These are phyloP conservation scores for Aspergillus luchuensis DNA, from an alignment of 2,329 filamentous ascomycete species.

Conservation along the genomic window DNA sequence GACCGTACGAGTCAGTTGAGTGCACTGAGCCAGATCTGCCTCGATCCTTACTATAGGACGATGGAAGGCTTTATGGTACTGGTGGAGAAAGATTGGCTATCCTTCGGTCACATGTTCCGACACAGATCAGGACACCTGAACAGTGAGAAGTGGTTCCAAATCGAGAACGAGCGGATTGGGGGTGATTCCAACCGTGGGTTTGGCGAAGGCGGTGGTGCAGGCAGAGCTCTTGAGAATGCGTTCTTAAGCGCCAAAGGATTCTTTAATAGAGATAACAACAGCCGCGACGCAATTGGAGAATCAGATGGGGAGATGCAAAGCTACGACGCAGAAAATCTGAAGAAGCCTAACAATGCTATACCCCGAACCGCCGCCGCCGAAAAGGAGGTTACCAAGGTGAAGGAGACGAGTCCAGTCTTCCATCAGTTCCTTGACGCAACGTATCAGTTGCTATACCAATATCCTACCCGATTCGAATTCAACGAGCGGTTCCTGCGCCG, in stretches of 20 bases:
- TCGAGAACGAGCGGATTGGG: constrained; percentile 77
- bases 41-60: constrained; percentile 94
- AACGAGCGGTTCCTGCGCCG: constrained; percentile 91
- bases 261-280: constrained; percentile 78
- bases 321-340: constrained; percentile 50
- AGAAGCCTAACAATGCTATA: constrained; percentile 35
- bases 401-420: constrained; percentile 93
- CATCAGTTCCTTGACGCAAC: constrained; percentile 96
- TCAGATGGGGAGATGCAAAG: constrained; percentile 57
- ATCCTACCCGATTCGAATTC: constrained; percentile 89
- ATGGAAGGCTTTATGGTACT: constrained; percentile 92
- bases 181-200: constrained; percentile 48
- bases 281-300: constrained; percentile 64
- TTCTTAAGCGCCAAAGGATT: constrained; percentile 83
- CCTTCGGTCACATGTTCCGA: constrained; percentile 97
- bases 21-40: constrained; percentile 84
- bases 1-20: constrained; percentile 95
- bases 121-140: constrained; percentile 85
- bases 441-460: constrained; percentile 83
- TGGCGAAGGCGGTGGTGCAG: constrained; percentile 48
- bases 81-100: constrained; percentile 96
- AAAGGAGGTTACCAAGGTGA: constrained; percentile 71
- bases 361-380: constrained; percentile 49
- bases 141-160: constrained; percentile 90
- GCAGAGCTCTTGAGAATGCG: constrained; percentile 82